phyloP scores from a whole-genome alignment of 352 stramenopile species.

The Phytophthora sojae region DNA sequence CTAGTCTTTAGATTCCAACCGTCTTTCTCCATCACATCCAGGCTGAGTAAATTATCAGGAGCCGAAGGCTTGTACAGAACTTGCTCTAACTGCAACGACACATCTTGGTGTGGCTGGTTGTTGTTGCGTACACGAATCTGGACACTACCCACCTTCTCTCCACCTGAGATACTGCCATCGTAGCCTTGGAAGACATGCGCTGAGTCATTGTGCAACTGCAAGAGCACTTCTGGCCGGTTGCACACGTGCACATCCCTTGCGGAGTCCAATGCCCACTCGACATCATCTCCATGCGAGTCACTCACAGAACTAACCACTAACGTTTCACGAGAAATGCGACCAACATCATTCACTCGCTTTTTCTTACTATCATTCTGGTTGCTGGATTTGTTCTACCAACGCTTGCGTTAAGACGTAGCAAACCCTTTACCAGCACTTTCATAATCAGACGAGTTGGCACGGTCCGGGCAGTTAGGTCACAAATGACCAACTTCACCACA shows the following conservation, averaged over 20 bases:
- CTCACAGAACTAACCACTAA: conserved; percentile 11
- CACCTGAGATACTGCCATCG: not conserved
- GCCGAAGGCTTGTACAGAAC: conserved; percentile 6
- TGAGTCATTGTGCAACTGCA: not conserved
- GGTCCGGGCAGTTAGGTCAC: conserved; percentile 1
- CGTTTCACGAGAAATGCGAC: conserved; percentile 3
- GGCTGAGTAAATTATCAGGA: conserved; percentile 21
- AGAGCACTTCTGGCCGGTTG: not conserved
- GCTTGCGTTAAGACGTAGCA: conserved; percentile 11
- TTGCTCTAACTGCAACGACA: conserved; percentile 3
- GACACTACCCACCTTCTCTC: conserved; percentile 1
- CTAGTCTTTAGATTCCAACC: conserved; percentile 14
- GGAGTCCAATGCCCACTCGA: conserved; percentile 18
- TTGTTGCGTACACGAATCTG: conserved; percentile 4
- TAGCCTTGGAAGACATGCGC: conserved; percentile 5
- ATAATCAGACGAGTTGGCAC: conserved; percentile 7
- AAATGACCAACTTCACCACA: conserved; percentile 21
- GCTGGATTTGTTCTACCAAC: conserved; percentile 16
- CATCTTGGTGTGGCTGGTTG: conserved; percentile 10
- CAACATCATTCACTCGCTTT: conserved; percentile 1
- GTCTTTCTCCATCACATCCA: conserved; percentile 1
- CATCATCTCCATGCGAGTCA: not conserved
- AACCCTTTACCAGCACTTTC: not conserved
- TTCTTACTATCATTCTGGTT: not conserved
- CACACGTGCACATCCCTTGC: conserved; percentile 15